Base-by-base conservation (phyloP, 2,329 filamentous ascomycete genomes). In the Pseudogymnoascus sp. region DNA sequence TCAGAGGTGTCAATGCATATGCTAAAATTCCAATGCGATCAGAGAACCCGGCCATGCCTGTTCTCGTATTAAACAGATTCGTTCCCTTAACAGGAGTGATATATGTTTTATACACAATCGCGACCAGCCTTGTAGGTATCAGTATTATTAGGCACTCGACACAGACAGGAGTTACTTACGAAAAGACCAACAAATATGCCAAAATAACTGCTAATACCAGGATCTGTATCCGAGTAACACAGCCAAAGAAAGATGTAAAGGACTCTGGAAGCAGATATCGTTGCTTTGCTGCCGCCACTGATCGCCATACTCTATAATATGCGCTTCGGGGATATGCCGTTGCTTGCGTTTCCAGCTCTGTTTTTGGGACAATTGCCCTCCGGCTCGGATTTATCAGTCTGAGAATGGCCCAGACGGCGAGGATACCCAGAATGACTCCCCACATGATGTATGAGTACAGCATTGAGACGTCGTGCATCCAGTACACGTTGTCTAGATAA, bases 1-100 rank as follows among this genome's bases (percentile, higher is more conserved):
- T 85, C 0, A 91, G 76, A 0, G 88, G 88, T 0, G 88, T 90
- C 8, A 91, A 78, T 0, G 87, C 89, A 67, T 88, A 91, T 1
- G 89, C 88, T 0, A 91, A 72, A 2, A 86, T 79, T 6, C 89
- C 89, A 3, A 91, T 70, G 14, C 89, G 82, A 69, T 91, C 84
- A 0, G 84, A 78, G 76, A 82, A 91, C 0, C 85, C 83, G 0
- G 88, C 87, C 0, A 91, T 75, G 3, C 81, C 80, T 4, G 80
- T 83, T 7, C 88, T 81, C 0, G 80, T 89, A 70, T 88, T 89
- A 73, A 81, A 79, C 0, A 84, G 69, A 30, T 76, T 77, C 34
- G 72, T 74, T 12, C 76, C 76, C 69, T 83, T 83, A 59, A 90
- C 80, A 0, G 88, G 88, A 0, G 87, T 90, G 7, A 87, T 71